Evolutionary conservation across 1,284 basidiomycete genomes (phyloP).

Genomic region (Apiotrichum sp.): DNA sequence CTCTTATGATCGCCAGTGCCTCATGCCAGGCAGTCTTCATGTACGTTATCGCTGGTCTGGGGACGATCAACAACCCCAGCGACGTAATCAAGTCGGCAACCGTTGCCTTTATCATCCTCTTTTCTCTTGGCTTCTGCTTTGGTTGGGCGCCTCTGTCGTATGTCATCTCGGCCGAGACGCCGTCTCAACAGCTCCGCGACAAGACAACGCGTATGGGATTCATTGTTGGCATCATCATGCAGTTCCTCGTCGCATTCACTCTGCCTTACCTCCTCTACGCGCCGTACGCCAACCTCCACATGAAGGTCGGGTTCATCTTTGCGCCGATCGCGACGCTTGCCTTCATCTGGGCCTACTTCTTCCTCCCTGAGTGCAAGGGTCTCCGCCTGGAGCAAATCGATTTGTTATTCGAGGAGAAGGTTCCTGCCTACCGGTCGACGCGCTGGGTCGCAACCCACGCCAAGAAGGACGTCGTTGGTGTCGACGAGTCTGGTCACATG

Average conservation of each 20-base stretch:
- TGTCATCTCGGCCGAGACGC: conserved; percentile 3
- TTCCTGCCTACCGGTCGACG: neutral
- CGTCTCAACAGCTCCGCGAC: conserved; percentile 3
- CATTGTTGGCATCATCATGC: conserved; percentile 10
- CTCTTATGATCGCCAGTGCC: conserved; percentile 10
- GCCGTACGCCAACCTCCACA: conserved; percentile 1
- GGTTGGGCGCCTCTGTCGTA: conserved; percentile 6
- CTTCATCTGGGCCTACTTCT: conserved; percentile 2
- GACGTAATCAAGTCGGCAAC: conserved; percentile 4
- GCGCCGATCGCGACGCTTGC: neutral
- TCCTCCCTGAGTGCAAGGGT: conserved; percentile 10
- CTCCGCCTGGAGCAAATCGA: conserved; percentile 6
- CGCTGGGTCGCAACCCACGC: neutral
- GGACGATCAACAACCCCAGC: conserved; percentile 2
- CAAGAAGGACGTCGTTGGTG: neutral
- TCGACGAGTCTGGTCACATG: neutral
- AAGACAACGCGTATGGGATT: conserved; percentile 6
- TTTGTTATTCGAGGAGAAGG: conserved; percentile 4
- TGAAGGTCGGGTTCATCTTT: conserved; percentile 5
- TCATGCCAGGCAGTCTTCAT: conserved; percentile 6
- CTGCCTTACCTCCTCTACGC: conserved; percentile 10
- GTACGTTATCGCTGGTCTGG: conserved; percentile 9
- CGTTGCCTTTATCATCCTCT: conserved; percentile 1
- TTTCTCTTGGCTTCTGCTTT: conserved; percentile 3
- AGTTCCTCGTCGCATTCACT: conserved; percentile 13